Conservation (phyloP, 306 rosid genomes). For the Cyamopsis tetragonoloba region DNA sequence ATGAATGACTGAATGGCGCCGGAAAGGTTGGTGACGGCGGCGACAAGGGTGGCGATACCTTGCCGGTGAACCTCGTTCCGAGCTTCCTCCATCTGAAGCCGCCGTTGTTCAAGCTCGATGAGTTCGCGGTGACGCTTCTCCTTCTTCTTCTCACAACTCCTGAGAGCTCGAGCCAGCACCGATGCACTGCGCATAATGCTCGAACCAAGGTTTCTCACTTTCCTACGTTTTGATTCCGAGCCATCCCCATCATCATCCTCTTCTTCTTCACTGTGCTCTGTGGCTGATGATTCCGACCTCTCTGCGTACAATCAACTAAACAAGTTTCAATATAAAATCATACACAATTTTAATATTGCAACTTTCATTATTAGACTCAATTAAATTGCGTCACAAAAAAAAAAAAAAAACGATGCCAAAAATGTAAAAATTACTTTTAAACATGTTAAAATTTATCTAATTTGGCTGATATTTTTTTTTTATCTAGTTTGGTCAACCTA, state of each 20-base stretch:
- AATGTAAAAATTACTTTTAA: no score
- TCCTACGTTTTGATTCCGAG: conserved; percentile 42
- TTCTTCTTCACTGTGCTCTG: conserved; percentile 37
- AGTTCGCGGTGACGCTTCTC: conserved; percentile 50
- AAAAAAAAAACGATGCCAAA: no score
- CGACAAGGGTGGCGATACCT: conserved; percentile 47
- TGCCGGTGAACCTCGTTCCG: conserved; percentile 46
- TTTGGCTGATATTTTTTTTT: no score
- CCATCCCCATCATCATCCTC: conserved; percentile 26
- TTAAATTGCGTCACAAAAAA: no score
- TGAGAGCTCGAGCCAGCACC: conserved; percentile 40
- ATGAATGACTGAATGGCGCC: conserved; percentile 53
- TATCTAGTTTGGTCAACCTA: no score
- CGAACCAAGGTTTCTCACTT: conserved; percentile 42
- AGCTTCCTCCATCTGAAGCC: conserved; percentile 49
- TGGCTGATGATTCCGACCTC: conserved; percentile 43
- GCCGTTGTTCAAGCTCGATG: conserved; percentile 38
- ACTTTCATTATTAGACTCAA: background rate
- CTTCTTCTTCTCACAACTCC: conserved; percentile 49
- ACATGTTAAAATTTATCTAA: no score
- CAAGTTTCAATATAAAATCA: background rate
- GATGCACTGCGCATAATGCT: conserved; percentile 55
- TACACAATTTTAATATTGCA: background rate
- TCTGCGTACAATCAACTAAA: conserved; percentile 29
- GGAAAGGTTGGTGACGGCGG: conserved; percentile 55